Conservation (phyloP, 2,329 filamentous ascomycete genomes). For the Sporothrix globosa region DNA sequence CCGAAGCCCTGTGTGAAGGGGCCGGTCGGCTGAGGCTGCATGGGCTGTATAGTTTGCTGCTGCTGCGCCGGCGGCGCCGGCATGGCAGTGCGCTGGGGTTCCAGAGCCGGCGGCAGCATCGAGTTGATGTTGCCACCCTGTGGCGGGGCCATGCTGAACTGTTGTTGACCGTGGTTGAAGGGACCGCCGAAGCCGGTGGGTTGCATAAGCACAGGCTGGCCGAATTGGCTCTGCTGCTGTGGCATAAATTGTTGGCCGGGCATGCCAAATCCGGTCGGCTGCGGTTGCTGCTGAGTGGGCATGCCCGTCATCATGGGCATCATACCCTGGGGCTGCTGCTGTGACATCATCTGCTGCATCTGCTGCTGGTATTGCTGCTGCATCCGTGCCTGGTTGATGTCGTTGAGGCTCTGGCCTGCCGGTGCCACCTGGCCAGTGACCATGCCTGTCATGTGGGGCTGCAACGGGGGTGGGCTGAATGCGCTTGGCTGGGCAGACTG, state of each 20-base stretch:
- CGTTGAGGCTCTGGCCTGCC: constrained; percentile 75
- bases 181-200: constrained; percentile 61
- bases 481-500: constrained; percentile 74
- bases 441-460: constrained; percentile 82
- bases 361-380: constrained; percentile 59
- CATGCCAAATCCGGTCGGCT: constrained; percentile 45
- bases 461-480: constrained; percentile 74
- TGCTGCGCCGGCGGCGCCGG: constrained; percentile 43
- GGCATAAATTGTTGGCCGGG: constrained; percentile 48
- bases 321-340: constrained; percentile 44
- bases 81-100: constrained; percentile 61
- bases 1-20: constrained; percentile 51
- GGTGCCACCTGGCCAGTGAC: constrained; percentile 63
- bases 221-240: constrained; percentile 46
- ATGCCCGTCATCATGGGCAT: constrained; percentile 54
- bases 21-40: constrained; percentile 76
- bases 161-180: constrained; percentile 46
- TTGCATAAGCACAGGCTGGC: constrained; percentile 59
- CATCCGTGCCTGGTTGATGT: constrained; percentile 68
- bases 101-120: constrained; percentile 61
- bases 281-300: constrained; percentile 38
- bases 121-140: constrained; percentile 55
- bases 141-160: constrained; percentile 51
- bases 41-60: constrained; percentile 44
- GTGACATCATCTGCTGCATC: constrained; percentile 43